Conservation (phyloP, 2,329 filamentous ascomycete species). For the Zymoseptoria brevis region DNA sequence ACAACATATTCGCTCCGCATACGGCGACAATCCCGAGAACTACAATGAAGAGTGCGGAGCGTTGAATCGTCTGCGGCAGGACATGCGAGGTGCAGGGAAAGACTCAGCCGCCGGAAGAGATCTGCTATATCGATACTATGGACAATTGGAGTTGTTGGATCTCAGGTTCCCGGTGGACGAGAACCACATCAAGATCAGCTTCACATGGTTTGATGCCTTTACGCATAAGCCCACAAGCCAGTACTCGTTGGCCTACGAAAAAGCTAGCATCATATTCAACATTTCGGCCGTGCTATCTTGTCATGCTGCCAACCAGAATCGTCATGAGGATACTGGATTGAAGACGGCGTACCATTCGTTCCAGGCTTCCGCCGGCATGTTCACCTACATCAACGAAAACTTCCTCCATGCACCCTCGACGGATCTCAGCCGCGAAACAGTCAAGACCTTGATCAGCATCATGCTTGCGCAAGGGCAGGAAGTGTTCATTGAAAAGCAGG, state of each 20-base stretch:
- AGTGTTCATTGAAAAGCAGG: constrained; percentile 94
- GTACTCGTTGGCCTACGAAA: constrained; percentile 94
- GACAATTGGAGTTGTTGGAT: constrained; percentile 89
- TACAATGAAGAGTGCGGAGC: constrained; percentile 94
- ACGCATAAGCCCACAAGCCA: constrained; percentile 96
- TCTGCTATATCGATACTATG: constrained; percentile 93
- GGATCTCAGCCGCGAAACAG: constrained; percentile 90
- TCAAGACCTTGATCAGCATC: constrained; percentile 86
- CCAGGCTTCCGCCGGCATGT: constrained; percentile 97
- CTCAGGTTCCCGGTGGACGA: constrained; percentile 94
- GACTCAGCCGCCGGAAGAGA: constrained; percentile 92
- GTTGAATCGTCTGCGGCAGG: constrained; percentile 89
- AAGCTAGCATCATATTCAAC: constrained; percentile 98
- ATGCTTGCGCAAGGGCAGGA: constrained; percentile 96
- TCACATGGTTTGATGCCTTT: constrained; percentile 99
- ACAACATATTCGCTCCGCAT: constrained; percentile 83
- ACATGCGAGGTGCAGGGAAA: constrained; percentile 95
- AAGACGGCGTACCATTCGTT: constrained; percentile 98
- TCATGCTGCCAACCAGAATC: constrained; percentile 86
- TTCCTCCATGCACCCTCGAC: constrained; percentile 94
- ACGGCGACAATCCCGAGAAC: constrained; percentile 92
- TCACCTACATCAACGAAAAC: constrained; percentile 99
- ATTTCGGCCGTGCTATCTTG: constrained; percentile 95
- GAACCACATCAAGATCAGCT: constrained; percentile 97
- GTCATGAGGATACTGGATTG: constrained; percentile 82